A percentile compares a stretch with the other conserved stretches of the same genome.
These are phyloP conservation scores for Bipolaris sorokiniana DNA, from an alignment of 2,329 filamentous ascomycete species.

Conservation along the genomic window DNA sequence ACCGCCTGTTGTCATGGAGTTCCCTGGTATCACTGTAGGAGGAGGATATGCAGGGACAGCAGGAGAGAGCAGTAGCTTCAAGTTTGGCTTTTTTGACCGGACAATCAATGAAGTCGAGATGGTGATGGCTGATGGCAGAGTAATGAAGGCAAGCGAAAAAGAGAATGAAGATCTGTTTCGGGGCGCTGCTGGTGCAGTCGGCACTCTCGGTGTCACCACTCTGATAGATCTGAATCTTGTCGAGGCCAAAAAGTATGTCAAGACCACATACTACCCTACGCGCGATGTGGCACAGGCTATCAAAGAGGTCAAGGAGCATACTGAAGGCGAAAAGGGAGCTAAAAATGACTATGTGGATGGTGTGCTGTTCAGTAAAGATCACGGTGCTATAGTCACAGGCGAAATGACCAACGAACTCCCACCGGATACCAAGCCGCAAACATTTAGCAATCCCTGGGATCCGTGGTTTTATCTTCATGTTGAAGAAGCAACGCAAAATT, in stretches of 20 bases:
- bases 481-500: constrained; percentile 48
- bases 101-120: constrained; percentile 69
- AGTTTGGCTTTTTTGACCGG: constrained; percentile 69
- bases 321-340: constrained; percentile 42
- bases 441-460: constrained; percentile 54
- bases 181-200: constrained; percentile 69
- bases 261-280: constrained; percentile 57
- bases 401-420: constrained; percentile 50
- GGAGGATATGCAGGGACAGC: constrained; percentile 72
- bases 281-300: constrained; percentile 52
- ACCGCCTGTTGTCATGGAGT: constrained; percentile 73
- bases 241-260: constrained; percentile 56
- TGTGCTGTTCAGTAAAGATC: constrained; percentile 55
- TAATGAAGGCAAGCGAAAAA: constrained; percentile 61
- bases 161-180: constrained; percentile 66
- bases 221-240: constrained; percentile 58
- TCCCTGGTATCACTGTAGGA: constrained; percentile 73
- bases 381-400: constrained; percentile 54
- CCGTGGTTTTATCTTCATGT: constrained; percentile 60
- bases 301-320: constrained; percentile 48
- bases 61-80: constrained; percentile 73
- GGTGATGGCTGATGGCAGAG: constrained; percentile 65
- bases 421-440: constrained; percentile 35
- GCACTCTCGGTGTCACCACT: constrained; percentile 71
- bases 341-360: constrained; percentile 58